Percentiles rank a stretch among this genome's conserved stretches.
phyloP scores from a whole-genome alignment of 176 grass and related monocot species.

The Lolium multiflorum region DNA sequence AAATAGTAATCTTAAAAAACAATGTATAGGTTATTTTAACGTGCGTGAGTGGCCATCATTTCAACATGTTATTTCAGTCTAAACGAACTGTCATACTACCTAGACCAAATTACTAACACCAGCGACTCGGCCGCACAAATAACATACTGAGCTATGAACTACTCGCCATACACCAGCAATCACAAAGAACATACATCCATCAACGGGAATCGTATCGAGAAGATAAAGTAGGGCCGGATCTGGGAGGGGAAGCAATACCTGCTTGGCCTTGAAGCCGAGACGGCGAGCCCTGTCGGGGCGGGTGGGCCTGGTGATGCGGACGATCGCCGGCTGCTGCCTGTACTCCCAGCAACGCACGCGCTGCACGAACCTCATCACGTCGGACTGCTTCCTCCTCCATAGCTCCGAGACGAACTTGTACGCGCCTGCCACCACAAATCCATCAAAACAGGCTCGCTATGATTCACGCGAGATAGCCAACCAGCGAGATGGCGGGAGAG shows the following conservation, averaged over 20 bases:
- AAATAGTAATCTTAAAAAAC: too few species aligned
- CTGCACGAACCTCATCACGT: constrained; percentile 81
- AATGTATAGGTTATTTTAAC: too few species aligned
- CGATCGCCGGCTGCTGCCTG: constrained; percentile 71
- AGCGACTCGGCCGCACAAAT: neutral
- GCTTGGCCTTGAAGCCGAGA: constrained; percentile 91
- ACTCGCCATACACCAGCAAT: neutral
- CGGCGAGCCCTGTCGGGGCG: constrained; percentile 85
- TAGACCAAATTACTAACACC: neutral
- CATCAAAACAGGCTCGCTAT: neutral
- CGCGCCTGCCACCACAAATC: constrained; percentile 55
- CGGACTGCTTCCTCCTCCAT: constrained; percentile 91
- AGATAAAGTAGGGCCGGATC: constrained; percentile 6
- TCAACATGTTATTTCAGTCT: too few species aligned
- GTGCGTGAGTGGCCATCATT: too few species aligned
- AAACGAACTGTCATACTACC: too few species aligned
- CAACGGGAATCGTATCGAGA: neutral
- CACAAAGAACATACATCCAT: neutral
- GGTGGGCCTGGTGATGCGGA: constrained; percentile 65
- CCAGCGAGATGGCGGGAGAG: neutral
- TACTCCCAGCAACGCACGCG: constrained; percentile 82
- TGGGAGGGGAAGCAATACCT: constrained; percentile 43
- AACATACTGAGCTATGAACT: neutral
- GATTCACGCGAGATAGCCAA: neutral
- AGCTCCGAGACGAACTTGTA: constrained; percentile 90